Evolutionary conservation across 2,329 filamentous ascomycete genomes (phyloP).

Genomic region (Tricladium varicosporioides): DNA sequence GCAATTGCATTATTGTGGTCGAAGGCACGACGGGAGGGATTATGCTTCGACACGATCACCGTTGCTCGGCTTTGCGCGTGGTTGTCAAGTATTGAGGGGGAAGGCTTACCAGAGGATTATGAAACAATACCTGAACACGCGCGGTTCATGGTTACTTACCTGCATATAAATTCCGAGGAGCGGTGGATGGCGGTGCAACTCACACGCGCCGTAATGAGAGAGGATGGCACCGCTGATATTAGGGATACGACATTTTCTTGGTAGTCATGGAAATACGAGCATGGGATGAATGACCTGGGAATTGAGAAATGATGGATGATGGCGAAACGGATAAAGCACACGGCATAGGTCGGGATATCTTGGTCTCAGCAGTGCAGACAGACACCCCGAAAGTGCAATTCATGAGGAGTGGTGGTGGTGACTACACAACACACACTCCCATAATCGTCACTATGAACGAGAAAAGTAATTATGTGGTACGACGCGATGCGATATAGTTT

Average conservation of each 20-base stretch:
- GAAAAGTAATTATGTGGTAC: constrained; percentile 11
- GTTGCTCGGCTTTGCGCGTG: constrained; percentile 33
- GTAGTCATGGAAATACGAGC: constrained; percentile 14
- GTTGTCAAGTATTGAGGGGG: constrained; percentile 33
- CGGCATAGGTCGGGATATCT: neutral
- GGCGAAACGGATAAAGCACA: constrained; percentile 8
- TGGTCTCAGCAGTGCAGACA: neutral
- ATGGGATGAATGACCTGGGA: neutral
- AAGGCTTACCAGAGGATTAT: constrained; percentile 28
- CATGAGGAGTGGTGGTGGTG: constrained; percentile 5
- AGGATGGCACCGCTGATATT: constrained; percentile 25
- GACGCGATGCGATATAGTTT: constrained; percentile 3
- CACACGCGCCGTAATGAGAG: constrained; percentile 24
- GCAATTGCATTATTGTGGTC: constrained; percentile 32
- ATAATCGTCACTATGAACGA: constrained; percentile 7
- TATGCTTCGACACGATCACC: constrained; percentile 33
- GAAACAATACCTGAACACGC: constrained; percentile 29
- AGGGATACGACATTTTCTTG: constrained; percentile 35
- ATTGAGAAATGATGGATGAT: neutral
- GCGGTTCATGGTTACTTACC: constrained; percentile 29
- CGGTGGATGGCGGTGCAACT: constrained; percentile 33
- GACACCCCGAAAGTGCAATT: neutral
- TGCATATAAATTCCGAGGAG: constrained; percentile 32
- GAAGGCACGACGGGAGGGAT: constrained; percentile 32
- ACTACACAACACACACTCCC: constrained; percentile 8